Percentiles rank a stretch among this genome's conserved stretches.
Conservation (phyloP, 345 rosid species). For the Camelina neglecta region DNA sequence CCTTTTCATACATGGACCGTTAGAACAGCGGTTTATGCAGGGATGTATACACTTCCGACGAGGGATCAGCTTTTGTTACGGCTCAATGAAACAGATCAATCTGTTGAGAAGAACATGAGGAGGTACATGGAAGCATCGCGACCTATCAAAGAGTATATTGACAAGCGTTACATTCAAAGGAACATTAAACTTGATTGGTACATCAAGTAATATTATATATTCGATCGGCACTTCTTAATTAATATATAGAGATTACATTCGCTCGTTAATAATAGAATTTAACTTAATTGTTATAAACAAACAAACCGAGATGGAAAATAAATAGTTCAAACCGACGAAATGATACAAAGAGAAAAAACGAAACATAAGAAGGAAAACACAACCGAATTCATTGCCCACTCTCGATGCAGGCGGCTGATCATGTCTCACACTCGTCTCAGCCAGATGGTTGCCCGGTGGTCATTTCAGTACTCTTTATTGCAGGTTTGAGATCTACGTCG, state of each 20-base stretch:
- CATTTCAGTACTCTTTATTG: background rate
- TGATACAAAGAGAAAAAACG: no score
- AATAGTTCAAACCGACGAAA: no score
- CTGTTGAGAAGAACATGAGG: slow-evolving; percentile 82
- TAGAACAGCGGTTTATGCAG: slow-evolving; percentile 89
- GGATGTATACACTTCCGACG: slow-evolving; percentile 89
- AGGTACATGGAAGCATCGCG: slow-evolving; percentile 68
- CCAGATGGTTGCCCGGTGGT: no score
- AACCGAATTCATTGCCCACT: no score
- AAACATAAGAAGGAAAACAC: no score
- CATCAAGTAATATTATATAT: background rate
- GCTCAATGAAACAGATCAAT: slow-evolving; percentile 77
- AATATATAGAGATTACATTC: no score
- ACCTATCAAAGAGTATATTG: slow-evolving; percentile 73
- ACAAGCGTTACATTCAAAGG: slow-evolving; percentile 70
- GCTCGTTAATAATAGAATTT: no score
- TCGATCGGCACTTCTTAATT: no score
- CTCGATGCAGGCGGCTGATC: no score
- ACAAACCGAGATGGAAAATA: no score
- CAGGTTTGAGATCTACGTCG: background rate
- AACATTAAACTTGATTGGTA: slow-evolving; percentile 81
- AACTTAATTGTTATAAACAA: no score
- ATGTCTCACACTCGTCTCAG: no score
- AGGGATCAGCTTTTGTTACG: slow-evolving; percentile 74
- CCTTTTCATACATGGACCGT: slow-evolving; percentile 90